These are phyloP conservation scores for Cordyceps militaris DNA, from an alignment of 2,329 filamentous ascomycete species.

Conservation along the genomic window DNA sequence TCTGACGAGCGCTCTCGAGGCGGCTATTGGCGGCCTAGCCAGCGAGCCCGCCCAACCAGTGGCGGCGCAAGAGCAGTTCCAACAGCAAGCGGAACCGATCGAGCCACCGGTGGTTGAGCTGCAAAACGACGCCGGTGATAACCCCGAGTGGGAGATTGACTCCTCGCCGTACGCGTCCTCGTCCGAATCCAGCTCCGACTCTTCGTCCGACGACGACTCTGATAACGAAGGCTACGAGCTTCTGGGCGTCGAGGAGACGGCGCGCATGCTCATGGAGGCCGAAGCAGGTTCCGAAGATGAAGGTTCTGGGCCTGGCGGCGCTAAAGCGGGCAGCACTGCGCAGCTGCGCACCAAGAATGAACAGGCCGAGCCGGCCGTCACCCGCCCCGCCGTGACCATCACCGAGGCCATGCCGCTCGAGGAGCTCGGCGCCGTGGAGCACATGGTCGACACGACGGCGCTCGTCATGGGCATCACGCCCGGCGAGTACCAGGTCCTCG, in stretches of 20 bases:
- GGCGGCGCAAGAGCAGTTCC: neutral
- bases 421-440: constrained; percentile 67
- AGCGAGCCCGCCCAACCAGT: constrained; percentile 2
- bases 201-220: constrained; percentile 52
- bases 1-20: constrained; percentile 37
- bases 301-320: constrained; percentile 42
- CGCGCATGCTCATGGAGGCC: constrained; percentile 75
- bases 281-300: constrained; percentile 78
- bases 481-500: constrained; percentile 78
- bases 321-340: constrained; percentile 30
- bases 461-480: constrained; percentile 72
- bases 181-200: constrained; percentile 62
- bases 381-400: constrained; percentile 72
- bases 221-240: constrained; percentile 61
- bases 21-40: constrained; percentile 34
- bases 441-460: constrained; percentile 69
- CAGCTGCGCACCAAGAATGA: constrained; percentile 81
- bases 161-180: constrained; percentile 68
- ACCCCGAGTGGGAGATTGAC: constrained; percentile 80
- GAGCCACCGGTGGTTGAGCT: constrained; percentile 13
- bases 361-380: constrained; percentile 50
- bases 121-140: constrained; percentile 31
- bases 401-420: constrained; percentile 70
- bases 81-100: neutral
- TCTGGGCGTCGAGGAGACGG: constrained; percentile 74